A percentile compares a stretch with the other conserved stretches of the same genome.
These are phyloP conservation scores for Mitragyna speciosa DNA, from an alignment of 257 asterid genomes.

Conservation along the genomic window DNA sequence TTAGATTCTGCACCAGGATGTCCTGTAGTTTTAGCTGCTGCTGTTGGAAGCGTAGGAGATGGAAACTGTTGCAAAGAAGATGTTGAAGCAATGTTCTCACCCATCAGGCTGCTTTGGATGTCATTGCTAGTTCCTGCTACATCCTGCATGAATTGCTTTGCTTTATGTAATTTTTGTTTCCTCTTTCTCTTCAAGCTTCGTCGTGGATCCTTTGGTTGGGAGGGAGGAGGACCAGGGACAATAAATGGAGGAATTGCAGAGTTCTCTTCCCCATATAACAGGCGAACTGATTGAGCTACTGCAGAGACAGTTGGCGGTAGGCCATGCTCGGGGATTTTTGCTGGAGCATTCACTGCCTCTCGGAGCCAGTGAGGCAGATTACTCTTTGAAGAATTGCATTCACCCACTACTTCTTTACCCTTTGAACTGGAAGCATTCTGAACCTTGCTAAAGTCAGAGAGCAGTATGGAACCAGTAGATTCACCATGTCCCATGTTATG, in stretches of 20 bases:
- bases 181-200: slow-evolving; percentile 46
- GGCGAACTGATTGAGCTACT: slow-evolving; percentile 77
- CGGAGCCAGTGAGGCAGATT: slow-evolving; percentile 94
- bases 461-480: slow-evolving; percentile 25
- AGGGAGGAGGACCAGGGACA: slow-evolving; percentile 73
- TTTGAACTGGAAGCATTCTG: slow-evolving; percentile 34
- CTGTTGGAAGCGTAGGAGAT: slow-evolving; percentile 26
- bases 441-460: slow-evolving; percentile 29
- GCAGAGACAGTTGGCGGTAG: slow-evolving; percentile 79
- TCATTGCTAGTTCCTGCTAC: slow-evolving; percentile 23
- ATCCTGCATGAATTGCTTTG: slow-evolving; percentile 26
- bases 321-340: slow-evolving; percentile 40
- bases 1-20: slow-evolving; percentile 30
- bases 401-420: slow-evolving; percentile 60
- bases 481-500: slow-evolving; percentile 41
- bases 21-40: slow-evolving; percentile 26
- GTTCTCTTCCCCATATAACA: slow-evolving; percentile 66
- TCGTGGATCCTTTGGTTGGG: slow-evolving; percentile 71
- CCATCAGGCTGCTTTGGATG: slow-evolving; percentile 22
- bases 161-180: slow-evolving; percentile 28
- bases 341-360: slow-evolving; percentile 72
- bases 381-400: slow-evolving; percentile 43
- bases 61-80: slow-evolving; percentile 31
- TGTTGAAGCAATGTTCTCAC: slow-evolving; percentile 44
- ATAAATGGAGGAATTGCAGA: slow-evolving; percentile 75